Base-by-base conservation (phyloP, 2,329 filamentous ascomycete genomes). In the Capronia epimyces region DNA sequence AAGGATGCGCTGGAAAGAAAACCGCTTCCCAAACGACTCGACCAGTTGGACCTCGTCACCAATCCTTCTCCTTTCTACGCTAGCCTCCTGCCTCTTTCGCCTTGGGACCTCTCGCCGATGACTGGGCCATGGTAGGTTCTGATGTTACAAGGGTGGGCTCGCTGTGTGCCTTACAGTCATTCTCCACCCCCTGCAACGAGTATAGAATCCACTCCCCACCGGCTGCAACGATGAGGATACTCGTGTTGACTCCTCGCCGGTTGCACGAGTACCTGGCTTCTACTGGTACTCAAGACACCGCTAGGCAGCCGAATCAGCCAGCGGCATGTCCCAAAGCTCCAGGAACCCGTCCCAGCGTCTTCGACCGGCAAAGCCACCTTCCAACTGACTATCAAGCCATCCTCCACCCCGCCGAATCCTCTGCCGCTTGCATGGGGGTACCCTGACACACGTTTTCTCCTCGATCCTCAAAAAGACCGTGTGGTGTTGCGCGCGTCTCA, bases 401-500 rank as follows among this genome's bases (percentile, higher is more conserved):
- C 21, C 36, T 36, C 47, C 50, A 48, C 45, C 50, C 54, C 50
- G 31, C 45, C 50, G 41, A 42, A 50, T 37, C 43, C 39, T 52
- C 50, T 46, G 9, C 29, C 37, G 20, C 43, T 48, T n/a, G 44
- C 53, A 52, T 46, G 54, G 54, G 50, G 45, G 32, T 50, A 41
- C 54, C 50, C 54, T 56, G 54, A 56, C 44, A 51, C 46, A 37
- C 32, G 15, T 51, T 41, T 50, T 16, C 39, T 50, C 40, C 39
- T 54, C 44, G 27, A 34, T 27, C 42, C 12, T 25, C 40, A 37
- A 50, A 48, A 56, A 45, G 48, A n/a, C 42, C n/a, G n/a, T 48
- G 21, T 48, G 45, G 44, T 20, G 44, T 34, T 50, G 45, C 36
- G 40, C 40, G 44, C 36, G 50, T 46, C 50, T 56, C 43, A 50